Evolutionary conservation across 768 basidiomycete genomes (phyloP), one percentile per base, ranked within the genome.

Genomic region (Leccinum obscurum): DNA sequence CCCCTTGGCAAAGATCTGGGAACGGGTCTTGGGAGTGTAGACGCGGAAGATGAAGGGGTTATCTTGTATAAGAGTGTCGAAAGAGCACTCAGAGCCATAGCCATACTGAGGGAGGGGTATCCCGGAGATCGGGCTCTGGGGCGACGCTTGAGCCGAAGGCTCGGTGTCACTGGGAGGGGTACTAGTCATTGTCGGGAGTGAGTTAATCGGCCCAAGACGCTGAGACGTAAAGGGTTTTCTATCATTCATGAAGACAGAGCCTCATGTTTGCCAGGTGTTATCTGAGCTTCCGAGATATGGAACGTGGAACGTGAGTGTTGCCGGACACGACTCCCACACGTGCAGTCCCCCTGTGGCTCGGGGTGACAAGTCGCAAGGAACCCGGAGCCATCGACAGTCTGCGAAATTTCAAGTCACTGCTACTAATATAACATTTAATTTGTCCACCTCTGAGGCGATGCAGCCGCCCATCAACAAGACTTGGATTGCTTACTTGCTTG

Each of bases 1-100:
- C 41, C 44, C 17, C 55, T 78, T 75, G 68, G 85, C 83, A 66
- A 78, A 75, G 64, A 81, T 80, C 20, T 81, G 81, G 2, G 83
- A 82, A 48, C 75, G 79, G 58, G 81, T 79, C 68, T 85, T 89
- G 30, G 90, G 90, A 37, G 89, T 90, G 70, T 92, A 86, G 14
- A 92, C 84, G 48, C 90, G 88, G 77, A 89, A 92, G 66, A 92
- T 81, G 74, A 90, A 91, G 35, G 82, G 85, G 70, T 91, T 92
- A 56, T 80, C 77, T 56, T 81, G 76, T 64, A 87, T 74, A 49
- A 92, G 82, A 37, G 74, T 76, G 55, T 83, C 81, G 69, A 92
- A 92, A 48, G 84, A 77, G 69, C 81, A 74, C 63, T 87, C 83
- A 48, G 82, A 69, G 48, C 85, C 82, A 69, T 90, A 91, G 55